Evolutionary conservation across 2,329 filamentous ascomycete species (phyloP), one percentile per base, ranked within the genome.

Genomic region (Penicillium sp.): DNA sequence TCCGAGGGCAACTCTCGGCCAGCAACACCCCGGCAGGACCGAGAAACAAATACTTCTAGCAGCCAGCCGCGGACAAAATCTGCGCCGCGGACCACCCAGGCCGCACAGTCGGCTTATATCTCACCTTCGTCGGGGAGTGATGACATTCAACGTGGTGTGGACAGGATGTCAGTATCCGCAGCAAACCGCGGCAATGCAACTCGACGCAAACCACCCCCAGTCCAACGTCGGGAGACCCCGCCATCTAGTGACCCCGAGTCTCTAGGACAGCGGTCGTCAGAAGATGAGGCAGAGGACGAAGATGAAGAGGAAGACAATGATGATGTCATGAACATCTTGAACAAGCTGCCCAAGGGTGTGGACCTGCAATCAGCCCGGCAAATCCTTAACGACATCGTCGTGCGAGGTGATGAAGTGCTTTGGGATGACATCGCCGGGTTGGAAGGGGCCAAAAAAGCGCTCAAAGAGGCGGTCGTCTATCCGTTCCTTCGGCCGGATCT

Each of bases 391-490:
- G 93, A 98, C 52, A 94, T 98, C 44, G 86, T 98, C 2, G 84
- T 97, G 10, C 81, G 91, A 48, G 93, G 93, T 5, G 93, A 98
- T 55, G 86, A 94, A 59, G 93, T 98, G 2, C 87, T 86, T 56
- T 98, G 93, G 93, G 79, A 81, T 33, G 93, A 98, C 60, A 86
- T 98, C 41, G 90, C 93, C 1, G 93, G 93, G 1, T 72, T 98
- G 3, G 87, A 95, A 34, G 78, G 86, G 37, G 93, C 93, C 21
- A 98, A 98, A 62, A 87, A 82, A 39, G 90, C 93, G 0, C 71
- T 98, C 34, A 91, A 94, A 58, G 93, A 98, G 67, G 89, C 89
- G 1, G 93, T 98, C 1, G 91, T 98, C 2, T 98, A 98, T 57
- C 93, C 93, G 0, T 97, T 98, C 62, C 72, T 98, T 8, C 84